Evolutionary conservation across 2,329 filamentous ascomycete genomes (phyloP).

Genomic region (Fusarium sarcochroum): DNA sequence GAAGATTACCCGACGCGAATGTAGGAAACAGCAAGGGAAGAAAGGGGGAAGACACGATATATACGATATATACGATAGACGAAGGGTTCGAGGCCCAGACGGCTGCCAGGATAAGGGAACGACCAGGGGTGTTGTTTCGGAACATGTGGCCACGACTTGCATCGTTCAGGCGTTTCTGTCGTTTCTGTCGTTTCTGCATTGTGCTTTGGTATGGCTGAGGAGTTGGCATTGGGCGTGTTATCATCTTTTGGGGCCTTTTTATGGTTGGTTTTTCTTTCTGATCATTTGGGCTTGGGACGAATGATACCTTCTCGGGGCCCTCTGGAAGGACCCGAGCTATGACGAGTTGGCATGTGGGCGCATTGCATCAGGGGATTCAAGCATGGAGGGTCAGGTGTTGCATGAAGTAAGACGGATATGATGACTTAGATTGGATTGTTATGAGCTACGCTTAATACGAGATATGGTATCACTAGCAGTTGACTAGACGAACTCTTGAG

Average conservation of each 20-base stretch:
- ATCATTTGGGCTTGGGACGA: constrained; percentile 38
- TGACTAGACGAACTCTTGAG: background rate
- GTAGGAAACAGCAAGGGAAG: constrained; percentile 10
- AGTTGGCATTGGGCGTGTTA: constrained; percentile 46
- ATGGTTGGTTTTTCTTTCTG: constrained; percentile 34
- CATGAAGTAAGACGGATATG: constrained; percentile 32
- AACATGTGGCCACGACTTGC: constrained; percentile 40
- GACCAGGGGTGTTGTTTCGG: constrained; percentile 22
- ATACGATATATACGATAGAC: background rate
- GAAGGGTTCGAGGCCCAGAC: background rate
- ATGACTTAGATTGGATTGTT: constrained; percentile 48
- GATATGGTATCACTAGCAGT: constrained; percentile 40
- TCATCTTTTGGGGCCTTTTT: constrained; percentile 39
- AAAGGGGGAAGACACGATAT: background rate
- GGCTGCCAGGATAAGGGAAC: background rate
- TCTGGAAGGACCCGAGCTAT: constrained; percentile 47
- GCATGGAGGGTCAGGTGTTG: constrained; percentile 16
- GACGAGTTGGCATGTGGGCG: constrained; percentile 33
- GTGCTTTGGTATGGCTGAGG: constrained; percentile 46
- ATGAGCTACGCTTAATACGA: constrained; percentile 44
- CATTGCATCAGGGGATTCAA: constrained; percentile 24
- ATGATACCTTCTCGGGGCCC: constrained; percentile 46
- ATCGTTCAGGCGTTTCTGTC: constrained; percentile 50
- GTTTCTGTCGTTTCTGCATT: constrained; percentile 49
- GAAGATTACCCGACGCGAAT: constrained; percentile 59